Evolutionary conservation across 768 basidiomycete genomes (phyloP), one percentile per base, ranked within the genome.

Genomic region (Termitomyces sp.): DNA sequence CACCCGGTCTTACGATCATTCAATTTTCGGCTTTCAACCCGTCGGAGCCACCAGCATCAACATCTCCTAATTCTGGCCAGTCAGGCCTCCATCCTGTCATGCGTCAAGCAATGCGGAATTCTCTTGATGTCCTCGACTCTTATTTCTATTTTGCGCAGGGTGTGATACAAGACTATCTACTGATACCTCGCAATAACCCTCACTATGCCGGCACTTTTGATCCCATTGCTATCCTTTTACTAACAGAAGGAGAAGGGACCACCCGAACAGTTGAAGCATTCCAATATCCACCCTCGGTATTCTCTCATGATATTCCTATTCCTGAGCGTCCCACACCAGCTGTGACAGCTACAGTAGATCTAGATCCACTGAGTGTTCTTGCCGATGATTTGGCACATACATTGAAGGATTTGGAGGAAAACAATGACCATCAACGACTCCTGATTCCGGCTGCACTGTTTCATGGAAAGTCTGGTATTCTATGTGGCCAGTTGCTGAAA

Each of bases 81-180:
- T 12, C 54, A 38, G 40, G 60, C 40, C 66, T 82, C n/a, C 76
- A 80, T 66, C 77, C 79, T 36, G 74, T 77, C 60, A 79, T 86
- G 25, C 80, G 89, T 46, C 73, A 81, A 34, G 88, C 88, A 0
- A 90, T 91, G 78, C 77, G 83, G 45, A 77, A 83, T 48, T 88
- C 88, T 7, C 72, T 89, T 1, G 66, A 74, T 8, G 78, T 83
- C 0, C 69, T 72, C 11, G 76, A 82, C 61, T 72, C 80, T 1
- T 84, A 80, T 57, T 83, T 85, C 63, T 92, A 92, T 66, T 74
- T 79, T 14, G 84, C 86, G 0, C 68, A 73, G 9, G 82, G 85
- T 1, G 74, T 83, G 0, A 80, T 87, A 8, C 91, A 94, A 68
- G 94, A 97, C 68, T 94, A 90, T 70, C 71, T 90, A 20, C 80